Evolutionary conservation across 257 asterid genomes (phyloP).

Genomic region (Capsicum chinense): DNA sequence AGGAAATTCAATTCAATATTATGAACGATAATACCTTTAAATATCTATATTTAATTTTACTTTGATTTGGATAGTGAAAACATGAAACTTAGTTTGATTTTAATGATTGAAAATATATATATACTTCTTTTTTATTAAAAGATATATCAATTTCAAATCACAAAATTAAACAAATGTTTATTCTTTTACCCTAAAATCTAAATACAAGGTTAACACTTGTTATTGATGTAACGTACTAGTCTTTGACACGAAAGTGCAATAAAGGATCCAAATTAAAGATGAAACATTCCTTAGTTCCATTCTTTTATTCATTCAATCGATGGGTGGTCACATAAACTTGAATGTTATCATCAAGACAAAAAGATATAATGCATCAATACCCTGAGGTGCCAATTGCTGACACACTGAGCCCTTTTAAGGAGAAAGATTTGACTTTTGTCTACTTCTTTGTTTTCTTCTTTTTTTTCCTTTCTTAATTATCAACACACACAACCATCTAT

Average conservation of each 20-base stretch:
- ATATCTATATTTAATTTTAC: too few species aligned
- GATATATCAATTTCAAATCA: background rate
- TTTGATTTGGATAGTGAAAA: too few species aligned
- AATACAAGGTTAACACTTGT: background rate
- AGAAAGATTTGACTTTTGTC: background rate
- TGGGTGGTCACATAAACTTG: background rate
- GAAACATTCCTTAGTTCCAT: conserved; percentile 10
- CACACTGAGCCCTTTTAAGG: background rate
- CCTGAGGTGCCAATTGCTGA: conserved; percentile 17
- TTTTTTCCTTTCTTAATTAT: background rate
- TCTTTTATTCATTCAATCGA: background rate
- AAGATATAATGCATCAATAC: conserved; percentile 19
- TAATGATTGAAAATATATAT: too few species aligned
- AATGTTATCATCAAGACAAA: conserved; percentile 22
- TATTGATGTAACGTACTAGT: background rate
- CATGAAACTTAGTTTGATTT: too few species aligned
- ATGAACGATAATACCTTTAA: too few species aligned
- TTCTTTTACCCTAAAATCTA: background rate
- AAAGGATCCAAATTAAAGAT: background rate
- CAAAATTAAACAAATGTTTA: background rate
- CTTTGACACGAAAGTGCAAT: conserved; percentile 5
- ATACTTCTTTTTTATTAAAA: too few species aligned
- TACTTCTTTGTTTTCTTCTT: background rate
- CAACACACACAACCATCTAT: background rate
- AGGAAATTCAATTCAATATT: too few species aligned